Conservation (phyloP, 176 grass and related monocot species). For the Thinopyrum elongatum region DNA sequence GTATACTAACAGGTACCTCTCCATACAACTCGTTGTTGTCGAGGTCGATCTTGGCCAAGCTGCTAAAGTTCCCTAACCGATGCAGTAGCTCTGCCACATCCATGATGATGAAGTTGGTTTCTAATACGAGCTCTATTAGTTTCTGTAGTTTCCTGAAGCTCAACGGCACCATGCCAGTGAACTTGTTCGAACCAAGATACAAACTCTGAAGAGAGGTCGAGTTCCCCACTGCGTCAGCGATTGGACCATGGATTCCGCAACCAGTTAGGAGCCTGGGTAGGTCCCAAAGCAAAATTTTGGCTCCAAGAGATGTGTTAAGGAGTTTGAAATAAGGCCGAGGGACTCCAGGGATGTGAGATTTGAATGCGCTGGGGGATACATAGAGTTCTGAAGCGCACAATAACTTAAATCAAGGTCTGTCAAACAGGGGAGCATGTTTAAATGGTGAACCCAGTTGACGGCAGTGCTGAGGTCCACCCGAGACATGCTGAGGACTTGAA, state of each 20-base stretch:
- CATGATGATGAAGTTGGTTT: background rate
- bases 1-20: background rate
- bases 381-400: background rate
- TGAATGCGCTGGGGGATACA: background rate
- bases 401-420: background rate
- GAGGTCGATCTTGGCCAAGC: background rate
- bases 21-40: background rate
- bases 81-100: background rate
- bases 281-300: background rate
- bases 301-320: background rate
- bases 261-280: accelerated
- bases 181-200: background rate
- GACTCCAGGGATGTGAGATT: background rate
- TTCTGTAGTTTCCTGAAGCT: conserved; percentile 13
- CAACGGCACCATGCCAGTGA: background rate
- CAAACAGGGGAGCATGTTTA: background rate
- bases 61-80: background rate
- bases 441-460: background rate
- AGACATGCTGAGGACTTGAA: background rate
- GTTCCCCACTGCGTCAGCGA: conserved; percentile 15
- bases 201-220: background rate
- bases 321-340: background rate
- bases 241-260: background rate
- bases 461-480: background rate
- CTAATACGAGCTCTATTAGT: background rate